phyloP scores from a whole-genome alignment of 164 flowering plant genomes.

The Vitis riparia region DNA sequence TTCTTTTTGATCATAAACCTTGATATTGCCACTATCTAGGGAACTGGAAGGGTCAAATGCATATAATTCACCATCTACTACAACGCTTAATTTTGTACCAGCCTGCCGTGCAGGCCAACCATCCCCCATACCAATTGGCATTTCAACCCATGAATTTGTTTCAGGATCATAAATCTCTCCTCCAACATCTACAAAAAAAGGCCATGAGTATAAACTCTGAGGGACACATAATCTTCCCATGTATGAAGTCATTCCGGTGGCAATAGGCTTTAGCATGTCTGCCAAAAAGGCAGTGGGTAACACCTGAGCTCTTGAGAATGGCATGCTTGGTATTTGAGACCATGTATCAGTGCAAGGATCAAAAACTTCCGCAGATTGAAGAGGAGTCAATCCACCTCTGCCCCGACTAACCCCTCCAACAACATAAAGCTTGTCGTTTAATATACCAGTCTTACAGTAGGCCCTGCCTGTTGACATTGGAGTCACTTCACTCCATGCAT shows the following conservation, averaged over 20 bases:
- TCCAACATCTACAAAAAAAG: constrained; percentile 90
- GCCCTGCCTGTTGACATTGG: constrained; percentile 63
- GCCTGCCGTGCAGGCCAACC: constrained; percentile 99
- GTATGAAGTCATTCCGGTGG: constrained; percentile 88
- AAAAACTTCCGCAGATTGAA: constrained; percentile 86
- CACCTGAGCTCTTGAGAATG: constrained; percentile 76
- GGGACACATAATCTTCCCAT: constrained; percentile 78
- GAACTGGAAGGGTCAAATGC: constrained; percentile 86
- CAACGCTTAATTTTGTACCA: constrained; percentile 74
- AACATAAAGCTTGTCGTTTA: constrained; percentile 61
- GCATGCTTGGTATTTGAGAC: constrained; percentile 85
- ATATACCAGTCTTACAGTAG: constrained; percentile 56
- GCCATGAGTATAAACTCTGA: constrained; percentile 87
- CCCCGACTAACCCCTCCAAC: constrained; percentile 84
- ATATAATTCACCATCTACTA: constrained; percentile 79
- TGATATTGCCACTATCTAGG: constrained; percentile 67
- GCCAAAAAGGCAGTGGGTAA: constrained; percentile 69
- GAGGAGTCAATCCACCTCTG: constrained; percentile 75
- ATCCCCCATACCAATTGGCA: constrained; percentile 96
- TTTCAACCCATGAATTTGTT: constrained; percentile 73
- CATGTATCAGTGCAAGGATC: constrained; percentile 60
- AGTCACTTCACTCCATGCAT: constrained; percentile 63
- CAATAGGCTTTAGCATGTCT: constrained; percentile 85
- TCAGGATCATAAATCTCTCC: constrained; percentile 88
- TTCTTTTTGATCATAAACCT: constrained; percentile 68